These are phyloP conservation scores for Camptophora hylomeconis DNA, from an alignment of 2,329 filamentous ascomycete species.

Conservation along the genomic window DNA sequence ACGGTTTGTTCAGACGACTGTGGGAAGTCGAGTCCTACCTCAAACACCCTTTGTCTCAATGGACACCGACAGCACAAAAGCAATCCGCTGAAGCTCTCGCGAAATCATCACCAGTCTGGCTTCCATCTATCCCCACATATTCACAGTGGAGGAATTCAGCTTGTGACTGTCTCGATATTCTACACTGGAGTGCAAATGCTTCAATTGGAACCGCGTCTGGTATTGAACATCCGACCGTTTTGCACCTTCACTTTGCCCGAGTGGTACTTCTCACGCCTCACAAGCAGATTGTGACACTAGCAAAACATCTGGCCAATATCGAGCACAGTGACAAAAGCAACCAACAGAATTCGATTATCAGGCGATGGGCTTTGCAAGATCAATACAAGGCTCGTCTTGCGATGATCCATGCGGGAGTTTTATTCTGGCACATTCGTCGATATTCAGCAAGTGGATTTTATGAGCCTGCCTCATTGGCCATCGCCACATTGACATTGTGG, in stretches of 20 bases:
- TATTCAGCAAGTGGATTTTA: conserved; percentile 36
- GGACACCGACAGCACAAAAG: conserved; percentile 29
- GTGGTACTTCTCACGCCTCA: conserved; percentile 38
- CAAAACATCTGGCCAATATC: conserved; percentile 22
- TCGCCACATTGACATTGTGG: conserved; percentile 35
- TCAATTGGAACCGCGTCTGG: conserved; percentile 35
- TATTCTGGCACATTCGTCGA: conserved; percentile 39
- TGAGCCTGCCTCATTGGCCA: conserved; percentile 31
- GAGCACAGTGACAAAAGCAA: conserved; percentile 18
- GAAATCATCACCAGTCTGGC: conserved; percentile 27
- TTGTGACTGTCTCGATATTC: conserved; percentile 36
- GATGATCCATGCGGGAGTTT: conserved; percentile 38
- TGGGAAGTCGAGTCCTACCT: conserved; percentile 35
- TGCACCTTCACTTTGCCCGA: conserved; percentile 42
- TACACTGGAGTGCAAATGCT: conserved; percentile 47
- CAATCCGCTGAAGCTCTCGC: no score
- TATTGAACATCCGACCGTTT: conserved; percentile 40
- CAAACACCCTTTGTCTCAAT: conserved; percentile 30
- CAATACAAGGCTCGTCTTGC: conserved; percentile 43
- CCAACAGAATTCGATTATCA: conserved; percentile 24
- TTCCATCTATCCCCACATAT: conserved; percentile 32
- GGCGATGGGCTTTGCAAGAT: conserved; percentile 37
- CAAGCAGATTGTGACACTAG: conserved; percentile 31
- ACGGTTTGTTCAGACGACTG: conserved; percentile 36
- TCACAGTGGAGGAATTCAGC: conserved; percentile 31